These are phyloP conservation scores for Cyberlindnera galapagoensis DNA, from an alignment of 805 yeast species.

Conservation along the genomic window DNA sequence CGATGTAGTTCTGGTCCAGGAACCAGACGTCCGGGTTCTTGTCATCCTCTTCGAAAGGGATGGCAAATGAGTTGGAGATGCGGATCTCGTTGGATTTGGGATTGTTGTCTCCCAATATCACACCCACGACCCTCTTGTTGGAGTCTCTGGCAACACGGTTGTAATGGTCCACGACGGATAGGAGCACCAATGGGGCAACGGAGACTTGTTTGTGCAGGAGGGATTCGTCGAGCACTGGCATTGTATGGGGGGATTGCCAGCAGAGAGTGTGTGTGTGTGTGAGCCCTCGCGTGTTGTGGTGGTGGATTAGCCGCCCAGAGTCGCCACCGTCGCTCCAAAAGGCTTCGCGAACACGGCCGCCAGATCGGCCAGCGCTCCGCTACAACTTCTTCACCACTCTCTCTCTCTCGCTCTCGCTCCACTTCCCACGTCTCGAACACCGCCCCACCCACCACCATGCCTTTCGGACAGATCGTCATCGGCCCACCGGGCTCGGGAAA, in stretches of 20 bases:
- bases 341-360: no score
- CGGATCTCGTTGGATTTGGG: conserved; percentile 43
- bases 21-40: conserved; percentile 92
- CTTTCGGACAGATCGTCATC: conserved; percentile 83
- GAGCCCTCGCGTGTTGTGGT: no score
- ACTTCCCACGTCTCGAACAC: no score
- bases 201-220: conserved; percentile 53
- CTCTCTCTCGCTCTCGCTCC: no score
- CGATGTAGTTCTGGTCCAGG: conserved; percentile 92
- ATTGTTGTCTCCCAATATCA: conserved; percentile 76
- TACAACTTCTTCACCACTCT: no score
- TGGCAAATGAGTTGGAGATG: conserved; percentile 90
- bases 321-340: no score
- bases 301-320: no score
- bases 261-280: no score
- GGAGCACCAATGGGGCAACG: conserved; percentile 90
- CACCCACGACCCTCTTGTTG: conserved; percentile 89
- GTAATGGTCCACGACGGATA: conserved; percentile 93
- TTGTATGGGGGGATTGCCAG: conserved; percentile 3
- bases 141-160: conserved; percentile 73
- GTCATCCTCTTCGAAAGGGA: conserved; percentile 97
- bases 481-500: conserved; percentile 99
- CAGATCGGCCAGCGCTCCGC: no score
- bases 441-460: no score
- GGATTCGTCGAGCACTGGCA: conserved; percentile 17